Percentiles rank a stretch among this genome's conserved stretches.
phyloP scores from a whole-genome alignment of 1,139 yeast species.

The Pneumocystis oryctolagi region DNA sequence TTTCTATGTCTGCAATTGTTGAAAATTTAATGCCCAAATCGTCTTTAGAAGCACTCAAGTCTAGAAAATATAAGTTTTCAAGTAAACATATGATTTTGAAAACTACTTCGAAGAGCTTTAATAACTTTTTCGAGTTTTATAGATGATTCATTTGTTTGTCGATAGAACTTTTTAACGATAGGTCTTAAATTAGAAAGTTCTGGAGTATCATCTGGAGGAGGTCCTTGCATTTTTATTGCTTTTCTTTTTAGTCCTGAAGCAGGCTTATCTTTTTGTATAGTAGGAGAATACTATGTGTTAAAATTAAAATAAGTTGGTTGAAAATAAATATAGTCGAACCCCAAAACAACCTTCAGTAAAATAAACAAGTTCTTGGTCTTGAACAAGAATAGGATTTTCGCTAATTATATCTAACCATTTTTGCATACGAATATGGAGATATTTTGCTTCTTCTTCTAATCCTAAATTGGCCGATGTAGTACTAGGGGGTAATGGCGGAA shows the following conservation, averaged over 20 bases:
- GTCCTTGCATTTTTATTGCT: slow-evolving; percentile 77
- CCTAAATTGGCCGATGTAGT: slow-evolving; percentile 66
- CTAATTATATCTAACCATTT: slow-evolving; percentile 74
- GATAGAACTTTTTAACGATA: slow-evolving; percentile 60
- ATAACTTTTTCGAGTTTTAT: slow-evolving; percentile 41
- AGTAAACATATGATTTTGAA: neutral
- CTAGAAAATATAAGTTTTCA: neutral
- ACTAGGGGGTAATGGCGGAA: slow-evolving; percentile 71
- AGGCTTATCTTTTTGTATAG: slow-evolving; percentile 37
- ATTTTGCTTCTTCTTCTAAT: slow-evolving; percentile 62
- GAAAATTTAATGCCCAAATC: slow-evolving; percentile 51
- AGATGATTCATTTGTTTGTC: slow-evolving; percentile 42
- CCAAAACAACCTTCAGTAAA: slow-evolving; percentile 84
- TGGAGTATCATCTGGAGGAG: slow-evolving; percentile 76
- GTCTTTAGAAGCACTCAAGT: slow-evolving; percentile 39
- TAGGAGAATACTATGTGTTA: slow-evolving; percentile 26
- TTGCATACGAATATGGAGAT: slow-evolving; percentile 49
- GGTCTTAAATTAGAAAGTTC: slow-evolving; percentile 81
- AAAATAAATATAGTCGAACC: slow-evolving; percentile 21
- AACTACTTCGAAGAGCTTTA: slow-evolving; percentile 35
- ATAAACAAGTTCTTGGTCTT: slow-evolving; percentile 78
- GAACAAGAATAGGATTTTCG: slow-evolving; percentile 56
- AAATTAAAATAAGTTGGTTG: slow-evolving; percentile 14
- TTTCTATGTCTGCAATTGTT: slow-evolving; percentile 38
- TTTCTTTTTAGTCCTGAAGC: slow-evolving; percentile 72